Evolutionary conservation across 495 filamentous ascomycete species (phyloP).

Genomic region (Tuber indicum): DNA sequence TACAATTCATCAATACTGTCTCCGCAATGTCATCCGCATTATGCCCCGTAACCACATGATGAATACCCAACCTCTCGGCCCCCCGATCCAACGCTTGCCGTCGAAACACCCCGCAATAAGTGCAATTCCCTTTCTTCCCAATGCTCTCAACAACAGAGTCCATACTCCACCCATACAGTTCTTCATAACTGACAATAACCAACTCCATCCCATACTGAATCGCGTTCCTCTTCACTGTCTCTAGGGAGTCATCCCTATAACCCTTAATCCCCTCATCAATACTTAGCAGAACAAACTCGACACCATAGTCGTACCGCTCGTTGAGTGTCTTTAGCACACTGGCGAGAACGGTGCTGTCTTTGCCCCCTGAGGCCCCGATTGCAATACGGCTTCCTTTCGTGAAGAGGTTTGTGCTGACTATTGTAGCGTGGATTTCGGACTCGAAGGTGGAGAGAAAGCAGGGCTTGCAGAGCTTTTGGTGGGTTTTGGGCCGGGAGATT

Average conservation of each 20-base stretch:
- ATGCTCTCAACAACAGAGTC: conserved; percentile 93
- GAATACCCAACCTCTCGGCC: conserved; percentile 76
- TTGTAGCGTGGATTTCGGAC: conserved; percentile 87
- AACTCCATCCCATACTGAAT: conserved; percentile 83
- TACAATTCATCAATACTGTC: conserved; percentile 91
- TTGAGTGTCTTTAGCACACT: conserved; percentile 93
- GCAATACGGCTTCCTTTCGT: conserved; percentile 77
- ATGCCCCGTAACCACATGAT: conserved; percentile 93
- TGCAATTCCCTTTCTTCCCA: conserved; percentile 98
- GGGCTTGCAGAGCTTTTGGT: conserved; percentile 77
- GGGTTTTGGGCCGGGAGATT: conserved; percentile 89
- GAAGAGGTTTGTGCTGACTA: conserved; percentile 71
- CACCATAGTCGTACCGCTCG: conserved; percentile 76
- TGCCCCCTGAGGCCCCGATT: conserved; percentile 93
- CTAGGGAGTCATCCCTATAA: conserved; percentile 88
- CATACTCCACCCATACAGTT: conserved; percentile 99
- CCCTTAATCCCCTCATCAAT: conserved; percentile 97
- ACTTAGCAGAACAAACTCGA: conserved; percentile 77
- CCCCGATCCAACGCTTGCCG: conserved; percentile 91
- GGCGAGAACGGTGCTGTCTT: conserved; percentile 94
- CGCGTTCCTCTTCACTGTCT: conserved; percentile 92
- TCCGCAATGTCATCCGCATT: conserved; percentile 99
- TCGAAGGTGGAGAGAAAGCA: conserved; percentile 89
- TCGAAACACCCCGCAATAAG: conserved; percentile 94
- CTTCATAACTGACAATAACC: conserved; percentile 83